Evolutionary conservation across 805 yeast species (phyloP).

Genomic region (Metschnikowia arizonensis): DNA sequence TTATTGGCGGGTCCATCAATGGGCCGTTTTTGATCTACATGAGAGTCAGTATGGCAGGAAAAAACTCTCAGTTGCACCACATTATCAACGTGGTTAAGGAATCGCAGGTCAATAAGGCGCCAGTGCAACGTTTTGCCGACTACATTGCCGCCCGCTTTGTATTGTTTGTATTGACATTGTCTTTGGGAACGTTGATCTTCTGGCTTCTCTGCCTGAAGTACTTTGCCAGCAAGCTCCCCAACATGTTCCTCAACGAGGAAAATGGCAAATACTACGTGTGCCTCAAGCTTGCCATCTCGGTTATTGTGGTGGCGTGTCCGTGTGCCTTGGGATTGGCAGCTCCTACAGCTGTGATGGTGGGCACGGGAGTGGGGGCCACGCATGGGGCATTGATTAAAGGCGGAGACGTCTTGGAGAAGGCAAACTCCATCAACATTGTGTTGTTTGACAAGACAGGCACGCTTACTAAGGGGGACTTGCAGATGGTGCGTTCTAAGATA

Average conservation of each 20-base stretch:
- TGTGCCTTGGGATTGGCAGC: conserved; percentile 97
- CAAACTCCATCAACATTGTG: conserved; percentile 58
- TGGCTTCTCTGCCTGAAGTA: conserved; percentile 33
- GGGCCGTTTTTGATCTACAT: conserved; percentile 70
- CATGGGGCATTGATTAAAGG: conserved; percentile 91
- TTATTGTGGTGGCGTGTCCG: conserved; percentile 96
- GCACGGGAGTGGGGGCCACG: conserved; percentile 92
- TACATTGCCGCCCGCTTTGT: conserved; percentile 81
- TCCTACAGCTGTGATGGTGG: conserved; percentile 98
- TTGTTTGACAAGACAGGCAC: conserved; percentile 97
- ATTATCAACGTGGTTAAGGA: conserved; percentile 82
- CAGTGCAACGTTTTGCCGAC: conserved; percentile 88
- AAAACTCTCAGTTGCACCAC: conserved; percentile 80
- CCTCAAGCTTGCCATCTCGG: conserved; percentile 79
- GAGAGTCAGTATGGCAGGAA: conserved; percentile 67
- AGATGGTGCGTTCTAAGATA: conserved; percentile 17
- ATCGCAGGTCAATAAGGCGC: conserved; percentile 86
- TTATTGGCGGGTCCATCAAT: conserved; percentile 90
- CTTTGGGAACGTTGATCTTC: conserved; percentile 56
- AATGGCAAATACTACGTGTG: conserved; percentile 64
- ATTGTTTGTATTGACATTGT: conserved; percentile 60
- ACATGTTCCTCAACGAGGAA: conserved; percentile 39
- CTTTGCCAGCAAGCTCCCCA: conserved; percentile 36
- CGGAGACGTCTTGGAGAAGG: conserved; percentile 79
- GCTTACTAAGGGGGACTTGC: conserved; percentile 80